Percentiles rank a stretch among this genome's conserved stretches.
Evolutionary conservation across 352 stramenopile genomes (phyloP).

Genomic region (Peronospora tabacina): DNA sequence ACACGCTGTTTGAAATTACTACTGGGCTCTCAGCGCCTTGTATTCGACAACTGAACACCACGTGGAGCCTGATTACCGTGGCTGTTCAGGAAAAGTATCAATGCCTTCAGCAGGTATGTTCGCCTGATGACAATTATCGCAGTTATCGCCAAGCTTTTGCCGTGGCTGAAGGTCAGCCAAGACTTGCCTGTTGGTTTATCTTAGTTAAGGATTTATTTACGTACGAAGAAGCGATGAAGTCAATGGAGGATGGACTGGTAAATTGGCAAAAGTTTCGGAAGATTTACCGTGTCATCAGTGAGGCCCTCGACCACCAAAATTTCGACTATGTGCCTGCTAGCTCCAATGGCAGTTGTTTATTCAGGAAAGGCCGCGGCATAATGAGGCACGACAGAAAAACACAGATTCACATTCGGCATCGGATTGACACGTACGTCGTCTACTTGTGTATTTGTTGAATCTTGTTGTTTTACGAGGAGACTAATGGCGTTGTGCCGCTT

Average conservation of each 20-base stretch:
- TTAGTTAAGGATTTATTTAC: conserved; percentile 85
- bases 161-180: conserved; percentile 65
- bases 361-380: conserved; percentile 64
- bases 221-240: conserved; percentile 83
- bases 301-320: conserved; percentile 71
- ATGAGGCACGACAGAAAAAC: conserved; percentile 65
- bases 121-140: conserved; percentile 82
- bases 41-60: conserved; percentile 77
- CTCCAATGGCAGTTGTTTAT: conserved; percentile 30
- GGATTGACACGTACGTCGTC: conserved; percentile 82
- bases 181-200: conserved; percentile 77
- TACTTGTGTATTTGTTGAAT: not conserved
- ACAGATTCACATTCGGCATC: conserved; percentile 65
- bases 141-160: conserved; percentile 79
- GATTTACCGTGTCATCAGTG: conserved; percentile 72
- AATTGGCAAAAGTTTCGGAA: conserved; percentile 85
- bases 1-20: conserved; percentile 79
- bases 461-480: conserved; percentile 5
- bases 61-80: conserved; percentile 66
- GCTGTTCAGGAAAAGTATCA: conserved; percentile 69
- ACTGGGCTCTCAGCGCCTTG: conserved; percentile 73
- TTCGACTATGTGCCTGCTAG: conserved; percentile 59
- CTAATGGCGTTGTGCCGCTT: conserved; percentile 9
- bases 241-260: conserved; percentile 71
- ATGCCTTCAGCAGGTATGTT: conserved; percentile 71